phyloP scores from a whole-genome alignment of 2,329 filamentous ascomycete genomes.

The Aspergillus arachidicola region DNA sequence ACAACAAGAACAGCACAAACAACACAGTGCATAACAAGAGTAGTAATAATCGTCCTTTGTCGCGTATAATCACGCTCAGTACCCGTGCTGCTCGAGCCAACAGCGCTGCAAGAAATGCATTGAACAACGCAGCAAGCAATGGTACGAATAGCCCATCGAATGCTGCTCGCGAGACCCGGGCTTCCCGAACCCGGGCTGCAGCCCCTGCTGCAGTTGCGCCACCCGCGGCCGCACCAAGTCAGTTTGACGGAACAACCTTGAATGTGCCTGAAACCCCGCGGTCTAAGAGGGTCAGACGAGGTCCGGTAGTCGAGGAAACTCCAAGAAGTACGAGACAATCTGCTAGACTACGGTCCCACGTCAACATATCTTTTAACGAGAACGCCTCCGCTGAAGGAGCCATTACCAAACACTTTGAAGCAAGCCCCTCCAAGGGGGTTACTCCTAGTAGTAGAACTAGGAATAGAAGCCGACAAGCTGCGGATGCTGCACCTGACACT shows the following conservation, averaged over 20 bases:
- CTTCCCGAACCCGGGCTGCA: slow-evolving; percentile 24
- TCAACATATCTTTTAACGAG: slow-evolving; percentile 21
- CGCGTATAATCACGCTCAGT: slow-evolving; percentile 27
- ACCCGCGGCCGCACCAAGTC: slow-evolving; percentile 4
- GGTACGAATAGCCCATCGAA: slow-evolving; percentile 11
- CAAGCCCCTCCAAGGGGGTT: slow-evolving; percentile 17
- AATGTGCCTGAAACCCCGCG: slow-evolving; percentile 33
- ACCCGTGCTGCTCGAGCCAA: slow-evolving; percentile 20
- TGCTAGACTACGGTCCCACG: slow-evolving; percentile 32
- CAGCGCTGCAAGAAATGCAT: slow-evolving; percentile 13
- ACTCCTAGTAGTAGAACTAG: slow-evolving; percentile 20
- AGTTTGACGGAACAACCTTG: slow-evolving; percentile 20
- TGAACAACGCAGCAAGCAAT: slow-evolving; percentile 11
- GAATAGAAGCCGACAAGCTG: slow-evolving; percentile 18
- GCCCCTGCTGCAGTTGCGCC: slow-evolving; percentile 1
- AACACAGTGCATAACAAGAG: slow-evolving; percentile 8
- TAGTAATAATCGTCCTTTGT: slow-evolving; percentile 19
- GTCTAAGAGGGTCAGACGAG: slow-evolving; percentile 35
- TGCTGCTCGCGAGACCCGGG: slow-evolving; percentile 26
- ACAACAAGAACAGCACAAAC: slow-evolving; percentile 15
- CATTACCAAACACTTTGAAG: slow-evolving; percentile 15
- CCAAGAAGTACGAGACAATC: slow-evolving; percentile 39
- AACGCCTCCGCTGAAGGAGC: slow-evolving; percentile 17
- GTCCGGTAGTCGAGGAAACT: slow-evolving; percentile 32
- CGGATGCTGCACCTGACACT: slow-evolving; percentile 12